Conservation (phyloP, 768 basidiomycete genomes). For the Phaffia australis region DNA sequence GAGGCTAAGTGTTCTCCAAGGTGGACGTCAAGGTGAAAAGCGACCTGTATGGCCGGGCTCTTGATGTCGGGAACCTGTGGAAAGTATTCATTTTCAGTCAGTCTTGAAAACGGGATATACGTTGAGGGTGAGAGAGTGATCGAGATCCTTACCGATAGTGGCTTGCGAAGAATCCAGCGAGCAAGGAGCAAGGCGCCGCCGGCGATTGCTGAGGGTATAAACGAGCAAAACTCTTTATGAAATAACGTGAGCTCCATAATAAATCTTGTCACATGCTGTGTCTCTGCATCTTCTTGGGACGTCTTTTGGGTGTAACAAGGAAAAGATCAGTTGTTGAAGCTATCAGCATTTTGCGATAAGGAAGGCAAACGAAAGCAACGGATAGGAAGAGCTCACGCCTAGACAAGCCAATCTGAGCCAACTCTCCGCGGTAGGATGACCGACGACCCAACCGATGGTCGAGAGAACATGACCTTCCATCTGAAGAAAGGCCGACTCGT, state of each 20-base stretch:
- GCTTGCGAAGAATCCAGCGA: constrained; percentile 71
- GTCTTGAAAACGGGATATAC: constrained; percentile 26
- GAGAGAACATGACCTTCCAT: constrained; percentile 97
- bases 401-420: constrained; percentile 63
- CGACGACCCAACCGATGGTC: constrained; percentile 92
- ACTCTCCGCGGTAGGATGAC: constrained; percentile 94
- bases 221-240: constrained; percentile 86
- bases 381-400: constrained; percentile 27
- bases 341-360: constrained; percentile 13
- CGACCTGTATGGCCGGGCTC: constrained; percentile 68
- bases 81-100: constrained; percentile 1
- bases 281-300: constrained; percentile 74
- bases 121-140: constrained; percentile 19
- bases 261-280: constrained; percentile 92
- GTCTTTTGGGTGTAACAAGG: constrained; percentile 15
- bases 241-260: constrained; percentile 99
- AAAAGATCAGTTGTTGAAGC: constrained; percentile 10
- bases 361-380: too few species aligned
- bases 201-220: constrained; percentile 74
- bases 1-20: constrained; percentile 81
- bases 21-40: constrained; percentile 72
- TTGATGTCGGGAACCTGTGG: constrained; percentile 57
- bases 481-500: constrained; percentile 94
- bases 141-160: constrained; percentile 49
- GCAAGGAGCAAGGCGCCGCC: constrained; percentile 80